phyloP scores from a whole-genome alignment of 495 filamentous ascomycete species.

The Parathielavia appendiculata region DNA sequence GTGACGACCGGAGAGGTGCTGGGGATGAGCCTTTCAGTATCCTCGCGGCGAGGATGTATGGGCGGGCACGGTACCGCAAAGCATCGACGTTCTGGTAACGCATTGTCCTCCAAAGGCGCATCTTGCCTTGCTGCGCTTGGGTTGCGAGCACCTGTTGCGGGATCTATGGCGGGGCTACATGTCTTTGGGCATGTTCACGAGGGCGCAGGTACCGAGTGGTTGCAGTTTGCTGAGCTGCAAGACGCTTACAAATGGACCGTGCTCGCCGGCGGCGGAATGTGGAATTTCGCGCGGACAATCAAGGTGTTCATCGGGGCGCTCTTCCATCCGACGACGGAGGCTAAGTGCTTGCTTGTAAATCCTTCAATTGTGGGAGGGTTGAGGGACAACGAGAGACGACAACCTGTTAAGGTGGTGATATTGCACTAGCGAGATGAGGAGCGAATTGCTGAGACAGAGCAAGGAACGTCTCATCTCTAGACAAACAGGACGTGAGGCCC shows the following conservation, averaged over 20 bases:
- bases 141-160: conserved; percentile 62
- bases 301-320: conserved; percentile 1
- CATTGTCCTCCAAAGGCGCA: conserved; percentile 63
- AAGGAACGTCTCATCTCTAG: not conserved
- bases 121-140: conserved; percentile 53
- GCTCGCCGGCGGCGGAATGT: conserved; percentile 19
- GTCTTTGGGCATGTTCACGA: conserved; percentile 74
- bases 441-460: not conserved
- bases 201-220: conserved; percentile 39
- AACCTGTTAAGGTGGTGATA: conserved; percentile 13
- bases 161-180: conserved; percentile 65
- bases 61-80: conserved; percentile 44
- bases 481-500: conserved; percentile 12
- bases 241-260: conserved; percentile 21
- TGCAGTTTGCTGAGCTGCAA: conserved; percentile 26
- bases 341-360: conserved; percentile 18
- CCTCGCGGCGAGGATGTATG: conserved; percentile 20
- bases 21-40: conserved; percentile 28
- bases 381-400: conserved; percentile 15
- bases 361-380: conserved; percentile 14
- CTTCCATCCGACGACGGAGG: conserved; percentile 7
- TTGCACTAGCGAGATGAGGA: not conserved
- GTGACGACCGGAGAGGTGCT: conserved; percentile 10
- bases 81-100: conserved; percentile 68
- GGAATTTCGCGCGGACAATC: conserved; percentile 16